Conservation (phyloP, 1,284 basidiomycete species). For the Singerocomus rubriflavus region DNA sequence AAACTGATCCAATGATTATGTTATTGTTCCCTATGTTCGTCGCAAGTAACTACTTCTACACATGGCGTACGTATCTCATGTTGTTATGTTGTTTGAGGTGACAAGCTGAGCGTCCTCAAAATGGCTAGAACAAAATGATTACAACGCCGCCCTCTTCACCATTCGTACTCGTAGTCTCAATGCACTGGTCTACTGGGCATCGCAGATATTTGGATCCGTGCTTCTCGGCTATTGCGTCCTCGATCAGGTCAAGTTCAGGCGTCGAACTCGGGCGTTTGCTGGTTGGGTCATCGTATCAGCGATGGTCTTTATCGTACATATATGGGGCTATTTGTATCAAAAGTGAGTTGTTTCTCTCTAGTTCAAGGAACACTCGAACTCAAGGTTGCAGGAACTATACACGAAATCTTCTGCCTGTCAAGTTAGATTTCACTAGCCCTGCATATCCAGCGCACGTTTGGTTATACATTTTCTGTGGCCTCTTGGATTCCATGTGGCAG, state of each 20-base stretch:
- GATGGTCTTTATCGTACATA: constrained; percentile 51
- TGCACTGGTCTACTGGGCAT: constrained; percentile 38
- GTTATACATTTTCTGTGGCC: constrained; percentile 43
- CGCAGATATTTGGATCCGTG: constrained; percentile 40
- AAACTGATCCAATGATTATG: constrained; percentile 55
- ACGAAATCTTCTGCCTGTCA: constrained; percentile 36
- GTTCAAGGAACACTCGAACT: background rate
- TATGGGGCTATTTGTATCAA: constrained; percentile 54
- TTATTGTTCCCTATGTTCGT: constrained; percentile 69
- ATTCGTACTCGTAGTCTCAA: constrained; percentile 43
- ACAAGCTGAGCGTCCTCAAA: constrained; percentile 2
- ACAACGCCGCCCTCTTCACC: constrained; percentile 50
- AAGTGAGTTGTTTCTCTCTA: constrained; percentile 31
- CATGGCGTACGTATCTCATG: constrained; percentile 27
- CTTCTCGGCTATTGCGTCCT: constrained; percentile 34
- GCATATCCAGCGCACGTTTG: constrained; percentile 40
- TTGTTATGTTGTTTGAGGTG: background rate
- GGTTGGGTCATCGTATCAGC: constrained; percentile 46
- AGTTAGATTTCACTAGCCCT: constrained; percentile 45
- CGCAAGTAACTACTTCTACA: constrained; percentile 74
- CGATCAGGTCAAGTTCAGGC: constrained; percentile 33
- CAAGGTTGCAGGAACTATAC: constrained; percentile 44
- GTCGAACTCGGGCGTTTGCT: constrained; percentile 48
- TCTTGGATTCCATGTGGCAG: constrained; percentile 60
- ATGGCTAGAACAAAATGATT: constrained; percentile 47